These are phyloP conservation scores for Rhynchospora pubera DNA, from an alignment of 176 grass and related monocot genomes.

Conservation along the genomic window DNA sequence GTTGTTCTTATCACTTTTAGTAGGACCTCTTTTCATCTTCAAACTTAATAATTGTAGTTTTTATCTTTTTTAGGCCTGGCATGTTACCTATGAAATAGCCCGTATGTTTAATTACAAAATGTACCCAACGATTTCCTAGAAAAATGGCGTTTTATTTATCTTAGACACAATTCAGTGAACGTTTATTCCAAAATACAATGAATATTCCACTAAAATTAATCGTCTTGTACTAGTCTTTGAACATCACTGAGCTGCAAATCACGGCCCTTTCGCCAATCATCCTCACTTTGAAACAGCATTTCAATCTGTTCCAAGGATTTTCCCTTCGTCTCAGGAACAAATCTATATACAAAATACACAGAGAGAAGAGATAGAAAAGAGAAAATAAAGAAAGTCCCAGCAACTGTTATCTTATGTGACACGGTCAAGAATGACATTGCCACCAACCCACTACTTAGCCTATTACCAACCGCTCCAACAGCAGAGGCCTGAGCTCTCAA, in stretches of 20 bases:
- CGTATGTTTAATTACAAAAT: neutral
- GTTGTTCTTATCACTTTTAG: neutral
- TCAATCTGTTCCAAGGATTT: conserved; percentile 79
- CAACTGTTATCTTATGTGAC: conserved; percentile 36
- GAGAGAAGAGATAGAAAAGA: conserved; percentile 44
- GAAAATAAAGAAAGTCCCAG: conserved; percentile 52
- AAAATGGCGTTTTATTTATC: neutral
- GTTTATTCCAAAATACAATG: neutral
- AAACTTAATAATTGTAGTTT: neutral
- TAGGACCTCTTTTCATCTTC: neutral
- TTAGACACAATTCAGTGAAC: neutral
- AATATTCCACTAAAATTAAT: neutral
- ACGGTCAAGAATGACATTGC: conserved; percentile 76
- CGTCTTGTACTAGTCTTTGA: conserved; percentile 20
- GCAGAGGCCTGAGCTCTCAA: conserved; percentile 68
- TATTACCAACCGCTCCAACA: conserved; percentile 35
- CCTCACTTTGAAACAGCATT: conserved; percentile 28
- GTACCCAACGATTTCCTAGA: neutral
- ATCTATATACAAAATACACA: conserved; percentile 49
- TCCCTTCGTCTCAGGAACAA: conserved; percentile 62
- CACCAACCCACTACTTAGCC: conserved; percentile 56
- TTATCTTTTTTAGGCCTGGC: neutral
- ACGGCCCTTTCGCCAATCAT: neutral
- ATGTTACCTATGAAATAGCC: neutral
- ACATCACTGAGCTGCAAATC: conserved; percentile 50